Conservation (phyloP, 1,139 yeast genomes). For the Lodderomyces margitis region DNA sequence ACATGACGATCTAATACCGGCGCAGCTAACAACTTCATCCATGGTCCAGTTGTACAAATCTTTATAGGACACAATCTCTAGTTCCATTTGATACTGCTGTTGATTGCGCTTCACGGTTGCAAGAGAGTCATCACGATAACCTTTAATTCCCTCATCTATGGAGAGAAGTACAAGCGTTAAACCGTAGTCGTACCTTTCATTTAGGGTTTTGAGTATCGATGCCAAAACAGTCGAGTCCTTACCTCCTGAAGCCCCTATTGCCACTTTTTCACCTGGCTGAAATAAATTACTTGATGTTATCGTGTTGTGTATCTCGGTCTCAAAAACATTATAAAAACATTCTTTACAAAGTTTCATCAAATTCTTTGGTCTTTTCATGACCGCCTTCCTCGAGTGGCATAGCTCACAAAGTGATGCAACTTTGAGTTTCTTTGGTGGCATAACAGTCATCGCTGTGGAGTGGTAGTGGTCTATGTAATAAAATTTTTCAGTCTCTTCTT, state of each 20-base stretch:
- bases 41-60: conserved; percentile 95
- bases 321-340: conserved; percentile 88
- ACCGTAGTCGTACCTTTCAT: conserved; percentile 86
- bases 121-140: conserved; percentile 93
- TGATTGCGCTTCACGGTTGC: conserved; percentile 96
- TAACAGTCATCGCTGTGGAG: conserved; percentile 1
- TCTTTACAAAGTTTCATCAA: conserved; percentile 87
- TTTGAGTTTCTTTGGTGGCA: conserved; percentile 29
- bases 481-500: background rate
- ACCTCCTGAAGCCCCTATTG: conserved; percentile 98
- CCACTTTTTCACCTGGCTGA: conserved; percentile 78
- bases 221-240: conserved; percentile 97
- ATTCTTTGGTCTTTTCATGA: conserved; percentile 89
- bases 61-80: conserved; percentile 85
- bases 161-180: conserved; percentile 77
- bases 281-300: conserved; percentile 71
- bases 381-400: conserved; percentile 84
- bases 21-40: conserved; percentile 96
- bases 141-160: conserved; percentile 95
- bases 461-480: background rate
- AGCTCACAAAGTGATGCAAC: conserved; percentile 66
- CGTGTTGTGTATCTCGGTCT: conserved; percentile 93
- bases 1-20: conserved; percentile 92
- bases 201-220: conserved; percentile 77
- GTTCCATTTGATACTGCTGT: conserved; percentile 80